Conservation (phyloP, 2,329 filamentous ascomycete genomes). For the Sordariomycetes sp. region DNA sequence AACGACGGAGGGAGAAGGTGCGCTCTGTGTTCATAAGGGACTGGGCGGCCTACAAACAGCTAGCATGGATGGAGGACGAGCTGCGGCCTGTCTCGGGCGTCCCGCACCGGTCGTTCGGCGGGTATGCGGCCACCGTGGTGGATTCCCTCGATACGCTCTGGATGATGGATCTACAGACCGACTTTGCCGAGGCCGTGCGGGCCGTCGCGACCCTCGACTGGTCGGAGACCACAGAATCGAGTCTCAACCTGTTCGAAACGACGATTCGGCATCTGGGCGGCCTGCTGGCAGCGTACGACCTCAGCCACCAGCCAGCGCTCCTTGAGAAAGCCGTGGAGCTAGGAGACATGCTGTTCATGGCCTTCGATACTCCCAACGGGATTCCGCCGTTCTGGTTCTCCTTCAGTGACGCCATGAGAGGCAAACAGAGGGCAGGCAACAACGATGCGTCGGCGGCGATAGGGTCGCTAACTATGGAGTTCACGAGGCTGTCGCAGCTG, state of each 20-base stretch:
- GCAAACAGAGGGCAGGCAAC: slow-evolving; percentile 31
- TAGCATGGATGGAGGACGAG: slow-evolving; percentile 43
- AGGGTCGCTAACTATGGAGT: slow-evolving; percentile 51
- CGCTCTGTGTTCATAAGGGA: slow-evolving; percentile 29
- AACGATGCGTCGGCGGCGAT: slow-evolving; percentile 25
- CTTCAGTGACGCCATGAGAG: slow-evolving; percentile 26
- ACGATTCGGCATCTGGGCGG: slow-evolving; percentile 63
- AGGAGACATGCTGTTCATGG: slow-evolving; percentile 52
- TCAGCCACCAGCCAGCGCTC: slow-evolving; percentile 44
- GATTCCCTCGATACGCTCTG: slow-evolving; percentile 51
- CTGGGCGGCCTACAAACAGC: slow-evolving; percentile 38
- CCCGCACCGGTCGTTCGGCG: slow-evolving; percentile 36
- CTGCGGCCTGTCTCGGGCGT: slow-evolving; percentile 34
- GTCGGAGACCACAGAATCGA: slow-evolving; percentile 26
- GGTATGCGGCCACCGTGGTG: slow-evolving; percentile 48
- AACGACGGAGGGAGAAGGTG: slow-evolving; percentile 26
- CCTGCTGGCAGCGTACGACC: slow-evolving; percentile 56
- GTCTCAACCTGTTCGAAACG: slow-evolving; percentile 52
- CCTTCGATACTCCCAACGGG: slow-evolving; percentile 58
- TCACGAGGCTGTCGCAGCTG: slow-evolving; percentile 54
- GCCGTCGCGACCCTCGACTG: slow-evolving; percentile 40
- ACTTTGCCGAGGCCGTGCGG: slow-evolving; percentile 42
- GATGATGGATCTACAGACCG: slow-evolving; percentile 48
- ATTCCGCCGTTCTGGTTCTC: slow-evolving; percentile 45
- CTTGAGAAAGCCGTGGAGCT: slow-evolving; percentile 53